Base-by-base conservation (phyloP, 352 stramenopile species). In the Phytophthora tubulina region DNA sequence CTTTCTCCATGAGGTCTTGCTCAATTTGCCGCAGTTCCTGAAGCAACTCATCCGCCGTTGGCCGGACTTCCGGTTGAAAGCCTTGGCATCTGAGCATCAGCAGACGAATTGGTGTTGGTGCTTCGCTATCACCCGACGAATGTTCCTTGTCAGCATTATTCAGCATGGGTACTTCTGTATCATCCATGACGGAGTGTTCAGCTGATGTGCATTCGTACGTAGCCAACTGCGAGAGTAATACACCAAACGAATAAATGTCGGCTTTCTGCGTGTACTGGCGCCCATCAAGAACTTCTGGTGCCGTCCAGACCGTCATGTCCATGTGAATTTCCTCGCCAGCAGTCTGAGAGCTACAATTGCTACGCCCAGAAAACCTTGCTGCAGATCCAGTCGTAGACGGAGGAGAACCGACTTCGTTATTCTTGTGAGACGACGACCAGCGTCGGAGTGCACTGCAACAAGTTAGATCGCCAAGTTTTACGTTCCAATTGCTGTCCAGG, bases 281-380 rank as follows among this genome's bases (percentile, higher is more conserved):
- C 1, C 78, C 78, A 31, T 85, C 78, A 3, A 85, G 66, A 4
- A 85, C 78, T 31, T 85, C 78, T 1, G 78, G 75, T 0, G 78
- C 76, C 9, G 79, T 82, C 79, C 75, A 86, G 32, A 86, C 74
- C 0, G 63, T 86, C 79, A 86, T 86, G 35, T 86, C 76, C 59
- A 86, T 78, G 41, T 73, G 79, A 55, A 86, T 70, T 8, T 78
- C 71, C 7, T 70, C 64, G 4, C 67, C 67, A 1, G 35, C 45
- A 21, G 63, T 57, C 7, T 61, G 42, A 10, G 62, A 75, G 35
- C 51, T 74, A 1, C 39, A 45, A 9, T 63, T 74, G 42, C 66
- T 75, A 17, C 54, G 61, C 14, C 59, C 52, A 14, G 67, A 73
- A 21, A 27, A 57, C 42, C 57, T 56, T 27, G 51, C 15, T 6